Evolutionary conservation across 2,329 filamentous ascomycete species (phyloP), one percentile per base, ranked within the genome.

Genomic region (Phyllosticta ampelicida): DNA sequence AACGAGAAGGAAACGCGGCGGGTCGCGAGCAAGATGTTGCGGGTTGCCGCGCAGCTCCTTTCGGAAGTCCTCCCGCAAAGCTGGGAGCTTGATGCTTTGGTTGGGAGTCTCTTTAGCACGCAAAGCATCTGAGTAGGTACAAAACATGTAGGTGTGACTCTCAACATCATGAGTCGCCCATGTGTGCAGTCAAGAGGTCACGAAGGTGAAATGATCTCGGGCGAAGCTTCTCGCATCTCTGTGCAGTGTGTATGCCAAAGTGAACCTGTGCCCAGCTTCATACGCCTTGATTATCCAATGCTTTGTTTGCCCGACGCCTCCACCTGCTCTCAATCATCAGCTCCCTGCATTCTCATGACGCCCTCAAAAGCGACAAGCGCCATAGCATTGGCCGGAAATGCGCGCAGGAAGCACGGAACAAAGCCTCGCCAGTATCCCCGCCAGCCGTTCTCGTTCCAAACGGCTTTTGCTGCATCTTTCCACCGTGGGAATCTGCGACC

Each of bases 361-460:
- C 86, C 89, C 72, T 99, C 94, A 77, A 97, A 97, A 26, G 88
- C 91, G 56, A 96, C 84, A 68, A 97, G 74, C 1, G 94, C 92
- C 82, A 94, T 87, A 0, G 91, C 94, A 77, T 97, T 97, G 21
- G 94, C 92, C 13, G 94, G 94, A 71, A 97, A 97, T 3, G 94
- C 94, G 63, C 94, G 79, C 69, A 97, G 70, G 70, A 97, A 96
- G 71, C 92, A 97, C 1, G 94, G 94, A 67, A 95, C 67, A 67
- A 99, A 99, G 0, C 94, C 94, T 64, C 94, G 81, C 77, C 90
- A 97, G 71, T 90, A 97, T 0, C 90, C 94, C 69, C 74, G 86
- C 74, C 75, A 84, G 1, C 94, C 94, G 53, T 75, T 75, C 69
- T 96, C 90, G 53, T 77, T 77, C 66, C 87, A 95, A 1, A 97